phyloP scores from a whole-genome alignment of 768 basidiomycete genomes.

The Mycena alexandri region DNA sequence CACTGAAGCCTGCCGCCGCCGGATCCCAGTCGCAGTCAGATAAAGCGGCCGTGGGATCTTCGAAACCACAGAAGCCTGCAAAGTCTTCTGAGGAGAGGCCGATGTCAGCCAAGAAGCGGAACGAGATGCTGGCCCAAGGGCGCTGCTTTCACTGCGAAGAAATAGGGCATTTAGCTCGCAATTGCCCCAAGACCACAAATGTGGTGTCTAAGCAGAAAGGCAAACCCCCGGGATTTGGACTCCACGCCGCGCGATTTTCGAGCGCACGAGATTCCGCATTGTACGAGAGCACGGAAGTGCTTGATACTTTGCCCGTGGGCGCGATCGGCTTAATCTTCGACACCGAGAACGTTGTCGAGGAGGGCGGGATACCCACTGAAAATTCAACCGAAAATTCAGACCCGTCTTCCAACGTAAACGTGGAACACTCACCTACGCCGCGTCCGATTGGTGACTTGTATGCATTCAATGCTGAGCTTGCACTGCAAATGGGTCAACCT shows the following conservation, averaged over 20 bases:
- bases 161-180: conserved; percentile 3
- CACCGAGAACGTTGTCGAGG: background rate
- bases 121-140: conserved; percentile 9
- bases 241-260: background rate
- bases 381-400: background rate
- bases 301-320: conserved; percentile 1
- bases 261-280: background rate
- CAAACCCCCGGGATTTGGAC: conserved; percentile 8
- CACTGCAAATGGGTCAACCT: too few relatives aligned
- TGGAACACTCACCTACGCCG: too few relatives aligned
- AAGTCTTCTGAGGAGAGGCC: too few relatives aligned
- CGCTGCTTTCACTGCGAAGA: conserved; percentile 9
- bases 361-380: conserved; percentile 2
- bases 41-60: too few relatives aligned
- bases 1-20: too few relatives aligned
- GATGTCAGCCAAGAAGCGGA: conserved; percentile 5
- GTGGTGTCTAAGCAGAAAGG: background rate
- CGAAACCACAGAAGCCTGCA: too few relatives aligned
- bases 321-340: background rate
- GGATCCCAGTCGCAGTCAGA: too few relatives aligned
- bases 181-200: conserved; percentile 6
- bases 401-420: too few relatives aligned
- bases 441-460: too few relatives aligned
- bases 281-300: conserved; percentile 5
- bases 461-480: too few relatives aligned